A percentile compares a stretch with the other conserved stretches of the same genome.
phyloP scores from a whole-genome alignment of 371 early-diverging fungal genomes.

The Apophysomyces ossiformis region DNA sequence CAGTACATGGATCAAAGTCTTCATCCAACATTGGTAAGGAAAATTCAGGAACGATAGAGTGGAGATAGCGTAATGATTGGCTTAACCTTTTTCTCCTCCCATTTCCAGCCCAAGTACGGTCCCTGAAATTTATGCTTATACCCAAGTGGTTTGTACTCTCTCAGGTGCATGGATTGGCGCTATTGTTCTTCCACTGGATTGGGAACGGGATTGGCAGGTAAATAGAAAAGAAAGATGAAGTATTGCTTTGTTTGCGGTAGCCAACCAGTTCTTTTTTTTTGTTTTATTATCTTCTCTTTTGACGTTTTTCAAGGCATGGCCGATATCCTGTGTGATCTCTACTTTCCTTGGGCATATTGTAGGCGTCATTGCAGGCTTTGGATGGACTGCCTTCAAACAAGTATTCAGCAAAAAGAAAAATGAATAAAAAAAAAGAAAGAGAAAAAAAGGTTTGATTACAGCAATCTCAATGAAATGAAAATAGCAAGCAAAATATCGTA shows the following conservation, averaged over 20 bases:
- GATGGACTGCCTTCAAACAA: constrained; percentile 43
- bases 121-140: constrained; percentile 49
- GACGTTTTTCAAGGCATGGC: constrained; percentile 34
- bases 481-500: not conserved
- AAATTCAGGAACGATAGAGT: no score
- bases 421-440: constrained; percentile 28
- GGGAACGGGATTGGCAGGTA: constrained; percentile 59
- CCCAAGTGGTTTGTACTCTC: constrained; percentile 44
- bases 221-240: not conserved
- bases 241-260: not conserved
- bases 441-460: not conserved
- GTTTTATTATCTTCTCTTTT: no score
- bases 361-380: constrained; percentile 48
- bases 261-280: no score
- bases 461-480: not conserved
- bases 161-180: constrained; percentile 60
- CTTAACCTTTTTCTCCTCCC: not conserved
- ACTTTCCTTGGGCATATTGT: constrained; percentile 52
- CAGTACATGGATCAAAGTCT: constrained; percentile 38
- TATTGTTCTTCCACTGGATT: constrained; percentile 54
- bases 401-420: constrained; percentile 50
- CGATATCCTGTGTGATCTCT: constrained; percentile 53
- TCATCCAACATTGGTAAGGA: constrained; percentile 47
- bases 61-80: no score
- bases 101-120: constrained; percentile 38